Conservation (phyloP, 495 filamentous ascomycete species). For the Lichina pygmaea region DNA sequence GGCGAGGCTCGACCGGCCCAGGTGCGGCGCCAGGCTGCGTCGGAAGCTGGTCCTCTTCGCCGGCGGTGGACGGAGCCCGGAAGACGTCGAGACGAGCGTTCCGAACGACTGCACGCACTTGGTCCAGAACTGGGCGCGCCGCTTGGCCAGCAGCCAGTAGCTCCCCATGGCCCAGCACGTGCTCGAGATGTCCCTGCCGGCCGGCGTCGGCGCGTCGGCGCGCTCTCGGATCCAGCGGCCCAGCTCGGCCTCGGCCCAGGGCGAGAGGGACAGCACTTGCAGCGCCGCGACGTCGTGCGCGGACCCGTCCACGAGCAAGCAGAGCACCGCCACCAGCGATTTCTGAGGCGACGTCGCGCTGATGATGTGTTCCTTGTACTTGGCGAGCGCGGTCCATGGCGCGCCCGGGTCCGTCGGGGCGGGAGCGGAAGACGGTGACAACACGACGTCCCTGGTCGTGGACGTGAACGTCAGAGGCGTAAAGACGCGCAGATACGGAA, state of each 20-base stretch:
- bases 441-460: conserved; percentile 13
- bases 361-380: conserved; percentile 7
- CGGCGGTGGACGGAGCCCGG: neutral
- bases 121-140: conserved; percentile 9
- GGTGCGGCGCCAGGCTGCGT: neutral
- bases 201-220: neutral
- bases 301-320: conserved; percentile 8
- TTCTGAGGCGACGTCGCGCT: conserved; percentile 6
- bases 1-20: neutral
- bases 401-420: conserved; percentile 5
- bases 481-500: conserved; percentile 29
- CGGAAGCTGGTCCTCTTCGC: neutral
- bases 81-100: conserved; percentile 1
- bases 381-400: neutral
- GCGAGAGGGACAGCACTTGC: conserved; percentile 12
- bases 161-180: conserved; percentile 7
- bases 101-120: conserved; percentile 6
- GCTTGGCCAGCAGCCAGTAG: conserved; percentile 9
- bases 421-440: neutral
- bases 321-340: conserved; percentile 5
- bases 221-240: conserved; percentile 6
- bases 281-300: conserved; percentile 16
- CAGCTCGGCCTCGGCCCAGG: conserved; percentile 12
- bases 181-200: conserved; percentile 6
- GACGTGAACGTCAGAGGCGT: conserved; percentile 24